Percentiles rank a stretch among this genome's conserved stretches.
phyloP scores from a whole-genome alignment of 768 basidiomycete genomes.

The Amanita rubescens region DNA sequence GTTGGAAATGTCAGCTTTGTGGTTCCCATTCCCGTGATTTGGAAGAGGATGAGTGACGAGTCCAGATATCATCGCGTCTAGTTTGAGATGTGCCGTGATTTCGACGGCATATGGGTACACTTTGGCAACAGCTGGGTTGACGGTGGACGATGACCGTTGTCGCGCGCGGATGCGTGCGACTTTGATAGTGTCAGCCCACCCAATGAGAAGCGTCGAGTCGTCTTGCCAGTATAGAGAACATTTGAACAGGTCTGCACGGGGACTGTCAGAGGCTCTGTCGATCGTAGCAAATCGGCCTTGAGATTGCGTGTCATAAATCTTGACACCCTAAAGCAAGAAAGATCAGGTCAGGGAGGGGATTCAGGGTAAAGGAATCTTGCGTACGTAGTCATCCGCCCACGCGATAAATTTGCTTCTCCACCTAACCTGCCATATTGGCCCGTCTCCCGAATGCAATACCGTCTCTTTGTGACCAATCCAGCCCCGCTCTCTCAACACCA shows the following conservation, averaged over 20 bases:
- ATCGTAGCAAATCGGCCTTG: conserved; percentile 79
- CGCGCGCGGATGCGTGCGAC: conserved; percentile 73
- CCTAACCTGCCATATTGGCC: conserved; percentile 87
- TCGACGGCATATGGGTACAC: conserved; percentile 56
- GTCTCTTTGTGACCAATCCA: conserved; percentile 96
- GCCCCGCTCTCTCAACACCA: conserved; percentile 89
- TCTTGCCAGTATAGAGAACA: conserved; percentile 91
- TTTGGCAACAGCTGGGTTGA: conserved; percentile 34
- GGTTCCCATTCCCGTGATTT: too few relatives aligned
- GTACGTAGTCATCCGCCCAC: conserved; percentile 90
- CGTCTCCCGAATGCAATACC: conserved; percentile 74
- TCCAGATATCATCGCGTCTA: too few relatives aligned
- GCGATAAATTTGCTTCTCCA: conserved; percentile 87
- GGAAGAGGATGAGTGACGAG: too few relatives aligned
- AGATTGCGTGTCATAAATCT: conserved; percentile 81
- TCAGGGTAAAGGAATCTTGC: conserved; percentile 4
- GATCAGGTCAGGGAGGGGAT: neutral
- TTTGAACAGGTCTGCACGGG: conserved; percentile 92
- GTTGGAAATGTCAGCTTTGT: neutral
- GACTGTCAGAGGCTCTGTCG: conserved; percentile 73
- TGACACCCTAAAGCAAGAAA: conserved; percentile 63
- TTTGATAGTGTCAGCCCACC: conserved; percentile 92
- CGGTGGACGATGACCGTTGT: conserved; percentile 34
- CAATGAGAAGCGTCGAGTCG: conserved; percentile 81
- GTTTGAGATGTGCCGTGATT: too few relatives aligned